Base-by-base conservation (phyloP, 108 stramenopile genomes). In the Pinguiococcus pyrenoidosus region DNA sequence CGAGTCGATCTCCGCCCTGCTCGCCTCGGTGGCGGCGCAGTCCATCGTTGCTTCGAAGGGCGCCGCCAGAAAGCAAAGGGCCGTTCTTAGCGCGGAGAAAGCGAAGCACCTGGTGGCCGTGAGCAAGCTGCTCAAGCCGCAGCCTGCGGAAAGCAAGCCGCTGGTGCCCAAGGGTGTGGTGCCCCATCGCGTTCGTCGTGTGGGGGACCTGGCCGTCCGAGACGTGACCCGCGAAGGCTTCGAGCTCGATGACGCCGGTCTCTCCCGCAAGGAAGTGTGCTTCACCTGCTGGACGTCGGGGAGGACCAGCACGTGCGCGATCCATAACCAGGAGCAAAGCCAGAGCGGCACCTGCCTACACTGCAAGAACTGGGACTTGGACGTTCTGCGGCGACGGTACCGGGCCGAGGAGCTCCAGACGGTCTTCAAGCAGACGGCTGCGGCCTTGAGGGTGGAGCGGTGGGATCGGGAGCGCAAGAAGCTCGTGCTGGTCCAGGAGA, bases 201-300 rank as follows among this genome's bases (percentile, higher is more conserved):
- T 17, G 23, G 30, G 13, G 23, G 57, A 55, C 17, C 51, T 75
- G n/a, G 68, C 76, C 3, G 32, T 75, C 9, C 51, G 66, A 26
- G 52, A 77, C 33, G 28, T 75, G 3, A 49, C 62, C 1, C 64
- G 69, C 29, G 54, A 59, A 4, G 74, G 76, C 30, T 75, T 73
- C 49, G 37, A 51, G 46, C 8, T 49, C 29, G 6, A 28, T 14
- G 0, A 29, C 40, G 41, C 17, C n/a, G 29, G 51, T 38, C 14
- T 26, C 21, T 4, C 5, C 17, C 3, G 28, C 1, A 28, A 7
- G 25, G 65, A 74, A 29, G 50, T 77, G 9, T 82, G 80, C 62
- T 82, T 82, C 53, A 72, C 65, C 42, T 82, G 80, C 69, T 82
- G 80, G 80, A 65, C 67, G 25, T 61, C 73, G n/a, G 80, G 80